Percentiles rank a stretch among this genome's conserved stretches.
phyloP scores from a whole-genome alignment of 2,329 filamentous ascomycete genomes.

The Leptoxyphium fumago region DNA sequence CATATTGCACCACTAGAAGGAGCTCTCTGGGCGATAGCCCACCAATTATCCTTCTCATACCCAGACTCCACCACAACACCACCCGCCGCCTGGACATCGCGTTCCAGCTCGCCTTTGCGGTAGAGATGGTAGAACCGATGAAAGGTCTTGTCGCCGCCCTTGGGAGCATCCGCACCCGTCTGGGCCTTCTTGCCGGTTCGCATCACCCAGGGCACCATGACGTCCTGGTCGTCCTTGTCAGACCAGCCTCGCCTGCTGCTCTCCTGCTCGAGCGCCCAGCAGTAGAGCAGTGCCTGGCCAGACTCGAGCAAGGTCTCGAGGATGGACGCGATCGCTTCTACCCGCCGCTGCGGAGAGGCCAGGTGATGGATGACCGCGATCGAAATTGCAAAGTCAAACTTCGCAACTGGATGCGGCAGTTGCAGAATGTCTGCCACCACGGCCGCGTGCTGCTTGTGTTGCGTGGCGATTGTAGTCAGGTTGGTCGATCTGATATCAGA shows the following conservation, averaged over 20 bases:
- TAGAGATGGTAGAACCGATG: conserved; percentile 94
- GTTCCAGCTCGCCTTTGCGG: conserved; percentile 69
- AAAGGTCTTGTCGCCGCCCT: conserved; percentile 42
- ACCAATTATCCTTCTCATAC: conserved; percentile 98
- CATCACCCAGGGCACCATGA: conserved; percentile 92
- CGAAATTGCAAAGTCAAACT: conserved; percentile 80
- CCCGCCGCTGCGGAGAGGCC: conserved; percentile 58
- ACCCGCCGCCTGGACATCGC: conserved; percentile 59
- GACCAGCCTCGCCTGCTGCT: conserved; percentile 79
- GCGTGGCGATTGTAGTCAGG: conserved; percentile 41
- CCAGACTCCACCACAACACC: conserved; percentile 64
- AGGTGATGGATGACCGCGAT: conserved; percentile 93
- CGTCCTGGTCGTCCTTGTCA: conserved; percentile 68
- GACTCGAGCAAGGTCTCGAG: conserved; percentile 45
- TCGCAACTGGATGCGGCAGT: conserved; percentile 55
- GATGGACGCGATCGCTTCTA: conserved; percentile 57
- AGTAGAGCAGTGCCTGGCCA: conserved; percentile 68
- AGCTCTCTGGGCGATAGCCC: conserved; percentile 47
- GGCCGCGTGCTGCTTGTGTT: conserved; percentile 48
- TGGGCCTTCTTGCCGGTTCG: conserved; percentile 16
- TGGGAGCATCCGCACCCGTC: conserved; percentile 16
- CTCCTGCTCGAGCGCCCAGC: conserved; percentile 91
- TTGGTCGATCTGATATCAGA: conserved; percentile 37
- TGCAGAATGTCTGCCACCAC: conserved; percentile 68
- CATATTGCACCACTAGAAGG: not conserved